These are phyloP conservation scores for Ulota crispa DNA, from an alignment of 225 moss, liverwort and hornwort species.

Conservation along the genomic window DNA sequence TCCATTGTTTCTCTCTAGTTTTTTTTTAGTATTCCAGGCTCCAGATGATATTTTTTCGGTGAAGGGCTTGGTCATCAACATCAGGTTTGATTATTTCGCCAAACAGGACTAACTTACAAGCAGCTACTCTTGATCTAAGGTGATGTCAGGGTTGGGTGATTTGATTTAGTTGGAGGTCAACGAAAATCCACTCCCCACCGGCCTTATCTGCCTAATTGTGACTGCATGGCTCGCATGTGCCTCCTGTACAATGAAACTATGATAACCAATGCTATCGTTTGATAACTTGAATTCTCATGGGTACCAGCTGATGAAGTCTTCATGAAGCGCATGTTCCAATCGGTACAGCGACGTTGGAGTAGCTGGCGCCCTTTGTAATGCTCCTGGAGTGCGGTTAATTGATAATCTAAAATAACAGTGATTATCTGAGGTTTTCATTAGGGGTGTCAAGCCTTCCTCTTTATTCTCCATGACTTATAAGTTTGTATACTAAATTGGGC, in stretches of 20 bases:
- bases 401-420: neutral
- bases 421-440: neutral
- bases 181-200: conserved; percentile 16
- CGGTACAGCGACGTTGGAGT: conserved; percentile 17
- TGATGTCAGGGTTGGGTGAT: conserved; percentile 21
- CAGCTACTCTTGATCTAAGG: neutral
- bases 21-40: neutral
- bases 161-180: conserved; percentile 17
- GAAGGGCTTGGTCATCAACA: neutral
- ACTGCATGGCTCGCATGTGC: conserved; percentile 24
- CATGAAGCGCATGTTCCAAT: conserved; percentile 26
- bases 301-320: conserved; percentile 21
- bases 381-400: neutral
- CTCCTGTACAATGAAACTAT: conserved; percentile 22
- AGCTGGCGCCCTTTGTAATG: conserved; percentile 22
- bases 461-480: fast-evolving
- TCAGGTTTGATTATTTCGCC: neutral
- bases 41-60: neutral
- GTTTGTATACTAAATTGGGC: neutral
- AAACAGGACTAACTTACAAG: neutral
- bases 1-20: neutral
- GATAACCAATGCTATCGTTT: conserved; percentile 29
- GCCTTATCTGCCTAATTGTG: conserved; percentile 18
- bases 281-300: conserved; percentile 3
- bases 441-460: neutral